A percentile compares a stretch with the other conserved stretches of the same genome.
Conservation (phyloP, 352 stramenopile genomes). For the Poterioochromonas sp. region DNA sequence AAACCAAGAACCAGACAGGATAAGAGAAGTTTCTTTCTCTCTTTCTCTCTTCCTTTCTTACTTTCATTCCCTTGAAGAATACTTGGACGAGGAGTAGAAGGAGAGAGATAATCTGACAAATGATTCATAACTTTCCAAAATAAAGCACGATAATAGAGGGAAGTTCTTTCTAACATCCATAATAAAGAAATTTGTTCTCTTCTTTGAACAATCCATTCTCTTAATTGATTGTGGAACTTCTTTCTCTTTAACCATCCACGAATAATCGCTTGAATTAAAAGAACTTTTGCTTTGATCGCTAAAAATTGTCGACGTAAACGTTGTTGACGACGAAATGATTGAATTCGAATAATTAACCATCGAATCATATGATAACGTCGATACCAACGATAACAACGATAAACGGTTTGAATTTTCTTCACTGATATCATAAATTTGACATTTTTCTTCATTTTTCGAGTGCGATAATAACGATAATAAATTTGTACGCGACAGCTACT, state of each 20-base stretch:
- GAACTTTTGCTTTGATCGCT: neutral
- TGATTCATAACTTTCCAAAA: neutral
- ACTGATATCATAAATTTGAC: too few species aligned
- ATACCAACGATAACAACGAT: too few species aligned
- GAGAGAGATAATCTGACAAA: neutral
- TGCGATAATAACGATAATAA: neutral
- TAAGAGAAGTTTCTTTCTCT: neutral
- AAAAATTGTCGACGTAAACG: neutral
- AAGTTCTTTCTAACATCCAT: conserved; percentile 3
- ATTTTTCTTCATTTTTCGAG: too few species aligned
- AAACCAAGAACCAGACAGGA: neutral
- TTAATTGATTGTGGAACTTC: neutral
- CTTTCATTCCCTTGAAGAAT: neutral
- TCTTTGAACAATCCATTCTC: neutral
- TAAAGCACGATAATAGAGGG: neutral
- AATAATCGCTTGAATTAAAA: neutral
- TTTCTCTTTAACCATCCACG: neutral
- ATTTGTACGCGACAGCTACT: neutral
- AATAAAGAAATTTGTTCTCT: neutral
- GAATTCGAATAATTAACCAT: too few species aligned
- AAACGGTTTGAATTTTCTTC: too few species aligned
- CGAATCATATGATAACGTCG: too few species aligned
- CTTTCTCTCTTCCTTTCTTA: neutral
- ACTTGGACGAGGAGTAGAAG: too few species aligned
- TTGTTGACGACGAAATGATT: too few species aligned